Conservation (phyloP, 139 green algal genomes). For the Tetradesmus lagerheimii region DNA sequence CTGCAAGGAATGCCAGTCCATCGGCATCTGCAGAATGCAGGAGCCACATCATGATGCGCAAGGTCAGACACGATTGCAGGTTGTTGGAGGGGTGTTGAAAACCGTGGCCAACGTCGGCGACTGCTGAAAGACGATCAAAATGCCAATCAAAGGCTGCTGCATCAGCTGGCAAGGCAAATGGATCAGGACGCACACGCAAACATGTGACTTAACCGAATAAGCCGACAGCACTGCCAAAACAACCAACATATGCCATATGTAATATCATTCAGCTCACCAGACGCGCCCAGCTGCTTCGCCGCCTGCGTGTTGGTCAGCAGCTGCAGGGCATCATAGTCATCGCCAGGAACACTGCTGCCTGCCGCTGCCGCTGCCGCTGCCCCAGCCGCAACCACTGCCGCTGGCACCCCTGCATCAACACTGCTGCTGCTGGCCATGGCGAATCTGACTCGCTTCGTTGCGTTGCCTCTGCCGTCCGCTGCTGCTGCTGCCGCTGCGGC, state of each 20-base stretch:
- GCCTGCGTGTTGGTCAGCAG: conserved; percentile 16
- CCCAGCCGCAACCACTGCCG: not conserved
- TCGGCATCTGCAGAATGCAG: not conserved
- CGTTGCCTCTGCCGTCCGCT: not conserved
- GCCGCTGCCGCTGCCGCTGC: not conserved
- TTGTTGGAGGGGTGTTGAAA: not conserved
- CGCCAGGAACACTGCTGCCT: not conserved
- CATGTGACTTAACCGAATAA: no score
- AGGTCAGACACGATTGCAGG: not conserved
- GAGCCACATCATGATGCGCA: not conserved
- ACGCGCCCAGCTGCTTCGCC: not conserved
- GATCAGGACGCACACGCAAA: no score
- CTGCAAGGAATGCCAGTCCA: conserved; percentile 22
- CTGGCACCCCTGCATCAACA: not conserved
- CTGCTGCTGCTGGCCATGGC: not conserved
- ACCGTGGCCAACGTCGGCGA: no score
- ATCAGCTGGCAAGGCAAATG: no score
- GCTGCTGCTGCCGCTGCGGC: conserved; percentile 8
- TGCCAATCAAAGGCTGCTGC: no score
- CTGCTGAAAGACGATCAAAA: no score
- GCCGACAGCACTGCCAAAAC: not conserved
- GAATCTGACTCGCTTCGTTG: not conserved
- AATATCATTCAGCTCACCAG: no score
- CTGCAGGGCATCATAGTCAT: conserved; percentile 15
- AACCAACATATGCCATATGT: no score